Base-by-base conservation (phyloP, 257 asterid genomes). In the Phtheirospermum japonicum region DNA sequence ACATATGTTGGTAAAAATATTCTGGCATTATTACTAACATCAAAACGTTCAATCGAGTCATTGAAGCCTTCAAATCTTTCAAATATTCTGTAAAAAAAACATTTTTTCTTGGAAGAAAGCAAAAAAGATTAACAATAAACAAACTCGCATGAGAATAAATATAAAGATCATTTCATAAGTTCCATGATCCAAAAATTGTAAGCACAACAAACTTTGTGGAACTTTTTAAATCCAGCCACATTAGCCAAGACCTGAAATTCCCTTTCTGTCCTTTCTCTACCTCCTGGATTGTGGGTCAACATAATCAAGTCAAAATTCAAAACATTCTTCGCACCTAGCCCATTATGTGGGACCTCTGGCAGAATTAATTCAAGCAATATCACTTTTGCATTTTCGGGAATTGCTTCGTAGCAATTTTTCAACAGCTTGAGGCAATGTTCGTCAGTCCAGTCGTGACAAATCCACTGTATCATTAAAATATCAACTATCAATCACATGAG, bases 371-470 rank as follows among this genome's bases (percentile, higher is more conserved):
- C 52, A 5, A 16, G 20, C 52, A 46, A 46, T 4, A 46, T 46
- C 52, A 46, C 52, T 14, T 46, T 46, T 20, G 20, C 52, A 14
- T 46, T 46, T 14, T n/a, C 23, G 0, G 52, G 52, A 46, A 46
- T 46, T 14, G 52, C 52, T 4, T 46, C 52, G 23, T 46, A 16
- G 23, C 52, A 46, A 6, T 1, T 46, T 46, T 46, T 46, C 19
- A 46, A 16, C 52, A 46, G 13, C 23, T 46, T 46, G 52, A 46
- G 0, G 20, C 52, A 46, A 4, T 80, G 83, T 0, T 12, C 77
- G 2, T 81, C 84, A 11, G 87, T 78, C 95, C 89, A 83, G 26
- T 83, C 81, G 6, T 79, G 89, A 9, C 83, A 79, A 34, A 86
- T 77, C 86, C 88, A 83, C 88, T 80, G 48, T 52, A 64, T 23